Evolutionary conservation across 2,329 filamentous ascomycete genomes (phyloP).

Genomic region (Ophiosphaerella narmari): DNA sequence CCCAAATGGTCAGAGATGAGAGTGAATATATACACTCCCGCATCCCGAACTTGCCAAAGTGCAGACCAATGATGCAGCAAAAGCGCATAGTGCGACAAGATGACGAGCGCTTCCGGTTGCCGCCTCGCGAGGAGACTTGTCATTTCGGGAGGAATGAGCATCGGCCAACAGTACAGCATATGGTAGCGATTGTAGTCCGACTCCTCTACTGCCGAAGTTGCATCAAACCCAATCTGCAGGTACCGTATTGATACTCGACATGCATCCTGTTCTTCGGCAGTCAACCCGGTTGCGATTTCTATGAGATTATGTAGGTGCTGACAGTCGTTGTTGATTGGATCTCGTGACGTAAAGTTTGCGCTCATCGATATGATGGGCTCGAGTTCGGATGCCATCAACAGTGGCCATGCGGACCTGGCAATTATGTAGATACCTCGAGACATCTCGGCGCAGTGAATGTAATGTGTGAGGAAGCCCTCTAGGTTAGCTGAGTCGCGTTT

Average conservation of each 20-base stretch:
- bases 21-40: constrained; percentile 19
- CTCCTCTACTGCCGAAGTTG: constrained; percentile 5
- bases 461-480: constrained; percentile 35
- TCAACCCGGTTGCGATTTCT: constrained; percentile 12
- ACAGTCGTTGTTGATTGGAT: constrained; percentile 28
- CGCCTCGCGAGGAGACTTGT: constrained; percentile 43
- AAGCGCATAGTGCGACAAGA: constrained; percentile 57
- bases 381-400: constrained; percentile 31
- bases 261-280: constrained; percentile 22
- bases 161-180: constrained; percentile 45
- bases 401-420: constrained; percentile 26
- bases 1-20: constrained; percentile 59
- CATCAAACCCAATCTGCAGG: constrained; percentile 29
- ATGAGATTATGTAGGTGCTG: constrained; percentile 22
- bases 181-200: constrained; percentile 13
- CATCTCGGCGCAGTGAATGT: constrained; percentile 32
- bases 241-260: constrained; percentile 32
- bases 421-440: constrained; percentile 25
- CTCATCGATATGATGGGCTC: constrained; percentile 26
- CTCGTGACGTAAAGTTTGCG: constrained; percentile 19
- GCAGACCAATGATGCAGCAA: constrained; percentile 47
- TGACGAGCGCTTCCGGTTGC: constrained; percentile 52
- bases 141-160: constrained; percentile 43
- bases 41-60: constrained; percentile 27
- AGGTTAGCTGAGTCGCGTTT: constrained; percentile 21